phyloP scores from a whole-genome alignment of 2,329 filamentous ascomycete genomes.

The Pyricularia sp. region DNA sequence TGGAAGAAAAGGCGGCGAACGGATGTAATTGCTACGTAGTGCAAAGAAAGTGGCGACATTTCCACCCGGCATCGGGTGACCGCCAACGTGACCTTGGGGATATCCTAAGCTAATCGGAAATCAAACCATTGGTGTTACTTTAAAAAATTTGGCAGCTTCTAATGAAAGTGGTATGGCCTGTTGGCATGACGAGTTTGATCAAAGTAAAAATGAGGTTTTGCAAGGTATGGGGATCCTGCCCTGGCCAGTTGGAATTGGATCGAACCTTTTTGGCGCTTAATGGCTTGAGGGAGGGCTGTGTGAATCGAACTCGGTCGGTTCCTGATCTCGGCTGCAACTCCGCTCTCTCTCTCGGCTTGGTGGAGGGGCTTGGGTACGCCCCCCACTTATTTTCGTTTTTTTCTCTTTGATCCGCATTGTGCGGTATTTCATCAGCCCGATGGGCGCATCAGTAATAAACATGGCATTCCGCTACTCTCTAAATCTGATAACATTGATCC shows the following conservation, averaged over 20 bases:
- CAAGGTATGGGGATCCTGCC: not conserved
- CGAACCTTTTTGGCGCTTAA: not conserved
- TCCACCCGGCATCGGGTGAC: not conserved
- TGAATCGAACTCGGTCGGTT: not conserved
- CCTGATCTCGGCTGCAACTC: not conserved
- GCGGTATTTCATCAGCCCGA: not conserved
- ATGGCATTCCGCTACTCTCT: not conserved
- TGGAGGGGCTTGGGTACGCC: not conserved
- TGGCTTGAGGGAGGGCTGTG: not conserved
- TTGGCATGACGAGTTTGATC: not conserved
- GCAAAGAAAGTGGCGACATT: not conserved
- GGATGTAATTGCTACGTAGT: not conserved
- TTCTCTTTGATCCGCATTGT: not conserved
- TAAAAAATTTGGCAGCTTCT: not conserved
- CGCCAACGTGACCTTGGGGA: not conserved
- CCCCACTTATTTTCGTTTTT: not conserved
- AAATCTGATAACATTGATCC: not conserved
- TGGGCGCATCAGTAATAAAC: not conserved
- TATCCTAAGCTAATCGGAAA: not conserved
- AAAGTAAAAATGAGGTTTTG: not conserved
- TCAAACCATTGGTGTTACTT: not conserved
- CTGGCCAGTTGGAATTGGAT: too few species aligned
- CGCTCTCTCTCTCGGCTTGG: not conserved
- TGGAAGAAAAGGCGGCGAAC: not conserved
- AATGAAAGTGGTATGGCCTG: not conserved